Conservation (phyloP, 2,329 filamentous ascomycete species). For the Coleophoma crateriformis region DNA sequence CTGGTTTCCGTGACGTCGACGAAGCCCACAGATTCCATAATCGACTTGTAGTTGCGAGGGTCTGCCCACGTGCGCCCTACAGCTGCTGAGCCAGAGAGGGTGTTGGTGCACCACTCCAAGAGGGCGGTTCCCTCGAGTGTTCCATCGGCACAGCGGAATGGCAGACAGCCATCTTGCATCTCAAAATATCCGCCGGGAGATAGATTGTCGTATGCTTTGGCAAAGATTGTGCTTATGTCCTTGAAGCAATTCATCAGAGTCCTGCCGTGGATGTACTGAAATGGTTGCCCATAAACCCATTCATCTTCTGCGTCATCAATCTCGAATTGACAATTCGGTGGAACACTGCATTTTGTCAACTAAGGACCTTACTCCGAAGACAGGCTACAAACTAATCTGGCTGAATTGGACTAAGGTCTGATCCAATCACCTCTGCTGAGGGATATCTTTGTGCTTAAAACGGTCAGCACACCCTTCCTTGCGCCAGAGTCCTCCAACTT, state of each 20-base stretch:
- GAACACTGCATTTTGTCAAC: conserved; percentile 11
- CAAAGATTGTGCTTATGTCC: conserved; percentile 2
- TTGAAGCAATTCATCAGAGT: conserved; percentile 26
- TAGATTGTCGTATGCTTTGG: conserved; percentile 2
- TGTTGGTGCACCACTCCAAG: background rate
- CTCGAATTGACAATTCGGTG: conserved; percentile 43
- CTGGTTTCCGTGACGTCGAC: conserved; percentile 28
- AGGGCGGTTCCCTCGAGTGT: background rate
- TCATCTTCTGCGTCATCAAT: conserved; percentile 43
- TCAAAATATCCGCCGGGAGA: conserved; percentile 23
- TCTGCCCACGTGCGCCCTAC: conserved; percentile 9
- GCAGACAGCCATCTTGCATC: conserved; percentile 17
- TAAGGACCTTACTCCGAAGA: background rate
- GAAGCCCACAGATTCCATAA: conserved; percentile 6
- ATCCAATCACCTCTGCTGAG: conserved; percentile 14
- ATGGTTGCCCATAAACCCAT: conserved; percentile 39
- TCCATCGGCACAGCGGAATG: background rate
- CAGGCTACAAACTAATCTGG: conserved; percentile 3
- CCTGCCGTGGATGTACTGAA: conserved; percentile 43
- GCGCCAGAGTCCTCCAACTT: background rate
- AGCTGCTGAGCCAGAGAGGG: background rate
- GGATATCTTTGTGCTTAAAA: conserved; percentile 7
- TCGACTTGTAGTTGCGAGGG: background rate
- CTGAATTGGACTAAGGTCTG: conserved; percentile 21
- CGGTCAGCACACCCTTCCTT: background rate